Base-by-base conservation (phyloP, 129 eudicot genomes). In the Pulicaria dysenterica region DNA sequence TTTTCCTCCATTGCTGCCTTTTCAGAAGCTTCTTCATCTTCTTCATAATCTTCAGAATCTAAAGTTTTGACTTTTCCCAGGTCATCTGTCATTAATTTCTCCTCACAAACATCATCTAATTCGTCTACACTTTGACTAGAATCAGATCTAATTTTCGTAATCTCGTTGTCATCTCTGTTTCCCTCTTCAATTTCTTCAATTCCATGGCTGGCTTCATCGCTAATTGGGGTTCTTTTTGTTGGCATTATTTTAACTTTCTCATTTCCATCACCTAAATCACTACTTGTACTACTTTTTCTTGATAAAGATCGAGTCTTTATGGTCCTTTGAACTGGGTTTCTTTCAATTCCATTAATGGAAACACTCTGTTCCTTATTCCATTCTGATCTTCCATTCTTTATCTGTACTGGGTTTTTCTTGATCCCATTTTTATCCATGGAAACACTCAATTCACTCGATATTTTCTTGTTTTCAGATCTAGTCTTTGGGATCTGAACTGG, bases 401-500 rank as follows among this genome's bases (percentile, higher is more conserved):
- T 49, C 86, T 83, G 88, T 74, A 67, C 59, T 43, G 91, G 80
- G 80, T 64, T 80, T 74, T 62, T 82, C 63, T 79, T 83, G 61
- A 74, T 81, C 45, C 82, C 81, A 48, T 62, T 78, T 47, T 79
- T 88, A 77, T 87, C 96, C 36, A 66, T 72, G 15, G 87, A 70
- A 42, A 24, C 68, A 58, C 85, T 83, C 58, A 81, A 71, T 47
- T 82, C 84, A 69, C 80, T 76, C 65, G 66, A 76, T 73, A 56
- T 62, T 69, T 85, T 87, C 68, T 67, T 72, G 73, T 70, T 73
- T 79, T 85, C 88, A 74, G 89, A 83, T 82, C 80, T 79, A 76
- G 68, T 82, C 57, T 67, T 73, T 12, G 85, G 68, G 83, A 90
- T 90, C 80, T 90, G 86, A 85, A 79, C 58, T 69, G 81, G 87